A percentile compares a stretch with the other conserved stretches of the same genome.
Evolutionary conservation across 1,139 yeast genomes (phyloP).

Genomic region (Eremothecium cymbalariae): DNA sequence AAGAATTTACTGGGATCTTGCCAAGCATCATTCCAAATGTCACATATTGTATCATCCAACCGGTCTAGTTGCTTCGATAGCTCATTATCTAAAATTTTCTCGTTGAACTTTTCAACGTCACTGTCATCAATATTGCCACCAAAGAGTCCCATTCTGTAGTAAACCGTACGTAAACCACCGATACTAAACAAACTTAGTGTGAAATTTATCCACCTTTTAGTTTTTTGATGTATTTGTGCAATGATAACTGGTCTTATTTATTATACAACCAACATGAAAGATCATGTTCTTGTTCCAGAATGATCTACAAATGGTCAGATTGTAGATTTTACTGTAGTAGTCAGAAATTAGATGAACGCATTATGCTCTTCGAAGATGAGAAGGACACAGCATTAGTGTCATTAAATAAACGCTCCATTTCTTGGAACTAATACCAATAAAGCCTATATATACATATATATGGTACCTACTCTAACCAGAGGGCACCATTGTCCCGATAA

Average conservation of each 20-base stretch:
- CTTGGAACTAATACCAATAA: no score
- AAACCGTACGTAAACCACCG: no score
- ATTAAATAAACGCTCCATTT: no score
- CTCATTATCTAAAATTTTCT: slow-evolving; percentile 9
- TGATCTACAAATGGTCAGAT: background rate
- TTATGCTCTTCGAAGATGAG: no score
- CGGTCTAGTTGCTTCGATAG: slow-evolving; percentile 2
- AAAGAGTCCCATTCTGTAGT: slow-evolving; percentile 18
- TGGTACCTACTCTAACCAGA: background rate
- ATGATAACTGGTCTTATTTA: no score
- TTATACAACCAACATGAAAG: no score
- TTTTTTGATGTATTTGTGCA: no score
- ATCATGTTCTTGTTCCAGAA: background rate
- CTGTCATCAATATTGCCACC: slow-evolving; percentile 13
- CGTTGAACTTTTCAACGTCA: slow-evolving; percentile 12
- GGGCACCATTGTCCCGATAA: background rate
- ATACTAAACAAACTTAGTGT: no score
- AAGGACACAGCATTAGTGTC: no score
- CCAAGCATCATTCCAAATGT: slow-evolving; percentile 12
- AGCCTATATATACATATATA: no score
- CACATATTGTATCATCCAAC: slow-evolving; percentile 2
- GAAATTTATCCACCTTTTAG: no score
- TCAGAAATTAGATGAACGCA: background rate
- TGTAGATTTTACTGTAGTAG: slow-evolving; percentile 1
- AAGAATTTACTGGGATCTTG: slow-evolving; percentile 18